These are phyloP conservation scores for Ricinus communis DNA, from an alignment of 345 rosid genomes.

Conservation along the genomic window DNA sequence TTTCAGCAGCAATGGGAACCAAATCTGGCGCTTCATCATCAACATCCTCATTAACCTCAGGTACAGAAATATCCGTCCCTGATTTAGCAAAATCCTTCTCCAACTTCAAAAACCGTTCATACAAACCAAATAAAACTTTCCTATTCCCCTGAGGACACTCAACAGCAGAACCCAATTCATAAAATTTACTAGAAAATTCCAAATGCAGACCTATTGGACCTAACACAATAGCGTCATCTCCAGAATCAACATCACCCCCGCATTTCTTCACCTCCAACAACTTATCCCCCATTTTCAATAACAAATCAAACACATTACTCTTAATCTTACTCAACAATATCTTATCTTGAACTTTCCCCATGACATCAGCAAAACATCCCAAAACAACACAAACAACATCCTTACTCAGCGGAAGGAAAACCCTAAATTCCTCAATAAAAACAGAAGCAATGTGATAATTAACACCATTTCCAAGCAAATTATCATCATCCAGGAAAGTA, in stretches of 20 bases:
- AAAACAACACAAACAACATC: conserved; percentile 52
- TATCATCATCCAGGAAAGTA: conserved; percentile 53
- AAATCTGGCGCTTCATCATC: conserved; percentile 50
- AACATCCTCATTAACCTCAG: conserved; percentile 28
- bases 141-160: conserved; percentile 84
- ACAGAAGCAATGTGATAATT: conserved; percentile 72
- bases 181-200: conserved; percentile 62
- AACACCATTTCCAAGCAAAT: conserved; percentile 69
- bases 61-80: conserved; percentile 47
- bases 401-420: conserved; percentile 59
- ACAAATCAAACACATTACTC: conserved; percentile 63
- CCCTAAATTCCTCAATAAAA: conserved; percentile 71
- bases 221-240: conserved; percentile 50
- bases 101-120: conserved; percentile 65
- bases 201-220: conserved; percentile 58
- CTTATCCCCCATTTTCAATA: conserved; percentile 53
- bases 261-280: conserved; percentile 54
- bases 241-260: conserved; percentile 34
- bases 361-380: conserved; percentile 41
- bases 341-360: conserved; percentile 67
- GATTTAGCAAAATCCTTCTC: conserved; percentile 59
- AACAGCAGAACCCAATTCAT: conserved; percentile 68
- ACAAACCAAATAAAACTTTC: conserved; percentile 61
- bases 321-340: conserved; percentile 68
- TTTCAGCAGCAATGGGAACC: conserved; percentile 45